These are phyloP conservation scores for Royoungia palumana DNA, from an alignment of 768 basidiomycete genomes.

Conservation along the genomic window DNA sequence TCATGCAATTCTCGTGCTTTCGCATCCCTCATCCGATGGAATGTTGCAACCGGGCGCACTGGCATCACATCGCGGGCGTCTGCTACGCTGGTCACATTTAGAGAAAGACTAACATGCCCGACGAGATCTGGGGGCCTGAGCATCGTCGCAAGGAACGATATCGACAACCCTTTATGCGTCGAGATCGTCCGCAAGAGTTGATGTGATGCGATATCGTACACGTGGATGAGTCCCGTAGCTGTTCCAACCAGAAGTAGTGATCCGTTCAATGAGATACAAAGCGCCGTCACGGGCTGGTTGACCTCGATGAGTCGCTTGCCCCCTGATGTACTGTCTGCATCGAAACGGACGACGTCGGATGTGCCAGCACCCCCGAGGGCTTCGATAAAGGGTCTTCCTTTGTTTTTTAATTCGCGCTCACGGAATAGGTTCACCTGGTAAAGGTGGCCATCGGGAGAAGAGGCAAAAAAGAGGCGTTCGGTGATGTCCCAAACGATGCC, in stretches of 20 bases:
- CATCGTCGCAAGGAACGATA: conserved; percentile 75
- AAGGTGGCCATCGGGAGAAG: conserved; percentile 69
- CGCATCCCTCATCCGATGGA: conserved; percentile 69
- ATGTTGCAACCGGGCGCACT: conserved; percentile 60
- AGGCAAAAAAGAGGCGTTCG: conserved; percentile 88
- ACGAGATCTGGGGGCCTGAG: conserved; percentile 85
- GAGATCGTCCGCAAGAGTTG: conserved; percentile 82
- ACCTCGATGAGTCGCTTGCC: conserved; percentile 66
- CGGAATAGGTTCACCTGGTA: conserved; percentile 79
- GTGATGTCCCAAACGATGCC: conserved; percentile 75
- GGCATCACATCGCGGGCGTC: conserved; percentile 57
- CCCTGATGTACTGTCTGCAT: conserved; percentile 42
- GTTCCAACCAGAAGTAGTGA: conserved; percentile 85
- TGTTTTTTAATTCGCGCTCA: conserved; percentile 50
- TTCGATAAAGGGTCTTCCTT: conserved; percentile 50
- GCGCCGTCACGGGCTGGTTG: conserved; percentile 64
- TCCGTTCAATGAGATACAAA: conserved; percentile 75
- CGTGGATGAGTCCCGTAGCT: conserved; percentile 61
- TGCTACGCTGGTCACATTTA: conserved; percentile 35
- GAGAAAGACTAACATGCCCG: conserved; percentile 66
- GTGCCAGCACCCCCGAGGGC: conserved; percentile 74
- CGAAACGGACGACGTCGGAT: conserved; percentile 68
- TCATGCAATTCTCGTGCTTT: conserved; percentile 70
- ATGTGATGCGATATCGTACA: conserved; percentile 88
- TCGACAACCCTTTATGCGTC: conserved; percentile 61